Conservation (phyloP, 202 grass and related monocot species). For the Zizania palustris region DNA sequence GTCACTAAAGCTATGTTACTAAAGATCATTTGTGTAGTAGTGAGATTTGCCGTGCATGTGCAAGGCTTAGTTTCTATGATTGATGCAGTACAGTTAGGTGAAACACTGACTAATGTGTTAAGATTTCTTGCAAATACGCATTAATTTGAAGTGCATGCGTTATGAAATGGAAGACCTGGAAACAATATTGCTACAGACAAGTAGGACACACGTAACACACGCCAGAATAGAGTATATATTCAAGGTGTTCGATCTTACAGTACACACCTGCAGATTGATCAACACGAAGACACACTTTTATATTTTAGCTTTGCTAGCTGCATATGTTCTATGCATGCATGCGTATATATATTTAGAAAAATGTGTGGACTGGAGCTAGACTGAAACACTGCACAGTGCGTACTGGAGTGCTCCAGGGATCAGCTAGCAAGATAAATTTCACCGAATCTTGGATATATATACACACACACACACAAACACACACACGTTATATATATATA, state of each 20-base stretch:
- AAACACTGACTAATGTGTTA: neutral
- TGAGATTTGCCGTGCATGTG: neutral
- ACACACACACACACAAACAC: too few relatives aligned
- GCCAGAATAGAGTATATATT: neutral
- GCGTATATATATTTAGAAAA: neutral
- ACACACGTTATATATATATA: slow-evolving; percentile 24
- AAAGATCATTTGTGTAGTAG: too few relatives aligned
- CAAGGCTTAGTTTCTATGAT: neutral
- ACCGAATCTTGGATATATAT: slow-evolving; percentile 19
- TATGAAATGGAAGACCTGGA: neutral
- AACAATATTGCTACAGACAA: neutral
- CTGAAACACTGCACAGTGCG: slow-evolving; percentile 16
- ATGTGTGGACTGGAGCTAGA: slow-evolving; percentile 28
- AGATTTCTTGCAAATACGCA: neutral
- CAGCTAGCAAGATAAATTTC: slow-evolving; percentile 34
- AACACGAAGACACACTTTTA: neutral
- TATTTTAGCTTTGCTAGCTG: slow-evolving; percentile 30
- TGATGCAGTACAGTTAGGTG: neutral
- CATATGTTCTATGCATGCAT: neutral
- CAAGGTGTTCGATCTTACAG: neutral
- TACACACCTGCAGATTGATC: neutral
- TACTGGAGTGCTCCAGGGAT: slow-evolving; percentile 10
- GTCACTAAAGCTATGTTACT: neutral
- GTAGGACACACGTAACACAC: slow-evolving; percentile 24
- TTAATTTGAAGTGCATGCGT: neutral